Conservation (phyloP, 2,329 filamentous ascomycete genomes). For the Ascochyta fabae region DNA sequence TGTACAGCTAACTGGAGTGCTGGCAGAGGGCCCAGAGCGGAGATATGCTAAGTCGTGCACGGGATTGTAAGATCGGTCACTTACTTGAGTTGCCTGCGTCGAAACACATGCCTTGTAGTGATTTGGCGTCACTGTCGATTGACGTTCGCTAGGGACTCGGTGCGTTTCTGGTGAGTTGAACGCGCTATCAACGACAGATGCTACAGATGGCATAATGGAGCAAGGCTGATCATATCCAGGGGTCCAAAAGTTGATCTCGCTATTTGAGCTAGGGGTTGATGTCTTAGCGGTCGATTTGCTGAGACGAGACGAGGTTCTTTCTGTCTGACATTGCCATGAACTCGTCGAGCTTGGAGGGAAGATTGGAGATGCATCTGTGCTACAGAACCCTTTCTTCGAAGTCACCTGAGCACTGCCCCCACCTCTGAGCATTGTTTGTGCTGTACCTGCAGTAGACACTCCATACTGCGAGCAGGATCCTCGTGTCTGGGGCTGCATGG, state of each 20-base stretch:
- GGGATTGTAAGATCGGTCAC: neutral
- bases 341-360: neutral
- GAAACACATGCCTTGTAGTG: neutral
- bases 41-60: neutral
- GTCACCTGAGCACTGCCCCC: neutral
- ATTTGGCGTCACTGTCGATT: neutral
- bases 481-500: neutral
- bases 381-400: neutral
- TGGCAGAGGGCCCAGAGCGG: neutral
- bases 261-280: neutral
- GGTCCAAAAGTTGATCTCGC: neutral
- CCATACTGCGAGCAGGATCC: neutral
- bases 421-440: neutral
- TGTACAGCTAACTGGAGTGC: neutral
- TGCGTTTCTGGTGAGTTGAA: neutral
- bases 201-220: neutral
- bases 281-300: constrained; percentile 5
- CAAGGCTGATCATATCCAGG: neutral
- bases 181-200: neutral
- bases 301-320: neutral
- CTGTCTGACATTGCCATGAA: neutral
- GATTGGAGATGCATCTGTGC: neutral
- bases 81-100: neutral
- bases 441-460: too few relatives aligned
- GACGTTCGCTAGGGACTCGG: neutral